These are phyloP conservation scores for Xylaria scruposa DNA, from an alignment of 495 filamentous ascomycete genomes.

Conservation along the genomic window DNA sequence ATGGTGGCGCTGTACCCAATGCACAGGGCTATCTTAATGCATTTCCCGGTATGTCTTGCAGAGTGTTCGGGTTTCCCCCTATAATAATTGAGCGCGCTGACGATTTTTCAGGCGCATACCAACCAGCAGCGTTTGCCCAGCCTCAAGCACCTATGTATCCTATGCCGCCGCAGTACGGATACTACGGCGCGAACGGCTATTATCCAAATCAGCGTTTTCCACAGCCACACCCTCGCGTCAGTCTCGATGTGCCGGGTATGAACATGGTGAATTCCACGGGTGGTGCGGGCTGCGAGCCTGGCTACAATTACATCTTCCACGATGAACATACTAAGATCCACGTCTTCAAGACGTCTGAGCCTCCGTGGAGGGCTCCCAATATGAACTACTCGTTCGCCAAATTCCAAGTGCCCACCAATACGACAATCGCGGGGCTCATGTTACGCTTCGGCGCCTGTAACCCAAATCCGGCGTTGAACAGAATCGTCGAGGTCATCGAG, in stretches of 20 bases:
- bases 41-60: neutral
- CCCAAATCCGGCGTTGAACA: conserved; percentile 47
- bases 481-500: conserved; percentile 49
- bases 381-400: conserved; percentile 42
- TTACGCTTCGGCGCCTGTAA: conserved; percentile 54
- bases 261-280: conserved; percentile 64
- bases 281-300: conserved; percentile 58
- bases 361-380: conserved; percentile 52
- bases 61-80: neutral
- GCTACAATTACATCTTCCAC: conserved; percentile 60
- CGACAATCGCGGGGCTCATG: conserved; percentile 53
- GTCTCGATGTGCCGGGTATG: conserved; percentile 58
- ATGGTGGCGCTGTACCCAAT: neutral
- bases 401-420: conserved; percentile 49
- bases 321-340: conserved; percentile 56
- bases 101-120: neutral
- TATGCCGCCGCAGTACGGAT: neutral
- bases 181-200: conserved; percentile 7
- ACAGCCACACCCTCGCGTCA: conserved; percentile 44
- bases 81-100: neutral
- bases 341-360: conserved; percentile 47
- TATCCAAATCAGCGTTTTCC: conserved; percentile 37
- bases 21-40: neutral
- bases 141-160: conserved; percentile 7
- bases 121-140: neutral